These are phyloP conservation scores for Lentinula raphanica DNA, from an alignment of 768 basidiomycete genomes.

Conservation along the genomic window DNA sequence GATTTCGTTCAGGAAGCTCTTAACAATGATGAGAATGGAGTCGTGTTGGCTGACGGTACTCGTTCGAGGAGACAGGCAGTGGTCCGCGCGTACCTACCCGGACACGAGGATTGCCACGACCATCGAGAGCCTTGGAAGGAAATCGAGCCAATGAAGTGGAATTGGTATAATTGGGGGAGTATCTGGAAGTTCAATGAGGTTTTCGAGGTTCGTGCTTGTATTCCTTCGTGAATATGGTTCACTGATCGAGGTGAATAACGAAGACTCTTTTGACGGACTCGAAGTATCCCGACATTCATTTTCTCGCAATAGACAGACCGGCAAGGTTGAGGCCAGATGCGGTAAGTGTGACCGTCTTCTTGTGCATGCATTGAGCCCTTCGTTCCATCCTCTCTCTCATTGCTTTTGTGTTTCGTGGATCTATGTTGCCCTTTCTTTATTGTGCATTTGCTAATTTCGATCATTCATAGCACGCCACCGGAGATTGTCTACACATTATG, in stretches of 20 bases:
- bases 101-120: constrained; percentile 1
- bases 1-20: constrained; percentile 42
- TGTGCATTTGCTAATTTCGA: background rate
- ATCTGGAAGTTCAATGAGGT: constrained; percentile 53
- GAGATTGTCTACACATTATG: constrained; percentile 46
- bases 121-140: constrained; percentile 37
- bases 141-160: constrained; percentile 36
- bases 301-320: constrained; percentile 56
- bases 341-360: constrained; percentile 29
- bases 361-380: too few species aligned
- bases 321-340: constrained; percentile 61
- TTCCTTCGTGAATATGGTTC: background rate
- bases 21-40: constrained; percentile 23
- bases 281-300: constrained; percentile 52
- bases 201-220: constrained; percentile 36
- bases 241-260: background rate
- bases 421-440: background rate
- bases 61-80: background rate
- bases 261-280: constrained; percentile 37
- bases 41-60: background rate
- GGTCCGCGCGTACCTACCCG: background rate
- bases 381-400: too few species aligned
- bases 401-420: too few species aligned
- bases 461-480: constrained; percentile 30
- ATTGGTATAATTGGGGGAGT: constrained; percentile 64